Base-by-base conservation (phyloP, 208 protist species). In the Leishmania amazonensis region DNA sequence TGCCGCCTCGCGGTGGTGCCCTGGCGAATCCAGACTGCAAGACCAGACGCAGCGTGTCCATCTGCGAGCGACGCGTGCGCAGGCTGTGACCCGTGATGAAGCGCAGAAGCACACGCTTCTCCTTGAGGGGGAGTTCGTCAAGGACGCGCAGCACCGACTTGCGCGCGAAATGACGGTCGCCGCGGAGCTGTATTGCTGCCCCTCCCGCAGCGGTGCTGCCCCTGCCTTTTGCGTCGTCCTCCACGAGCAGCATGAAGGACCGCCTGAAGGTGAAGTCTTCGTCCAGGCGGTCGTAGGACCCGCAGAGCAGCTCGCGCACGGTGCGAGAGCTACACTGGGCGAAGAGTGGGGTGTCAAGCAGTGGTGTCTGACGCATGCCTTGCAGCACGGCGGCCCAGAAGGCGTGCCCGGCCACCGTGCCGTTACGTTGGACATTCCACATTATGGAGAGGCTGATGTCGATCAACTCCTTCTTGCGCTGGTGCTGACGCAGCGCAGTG, bases 1-100 rank as follows among this genome's bases (percentile, higher is more conserved):
- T 45, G 13, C 53, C 2, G 9, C 49, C 28, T 64, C n/a, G 71
- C 35, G 19, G 75, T 53, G 51, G 51, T 45, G 31, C n/a, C 17
- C 35, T 79, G 51, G 51, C 4, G 54, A 85, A 85, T 17, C 38
- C 51, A 38, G 57, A 62, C 73, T 81, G 78, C 58, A 85, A 40
- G 45, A 76, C 79, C 13, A 81, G 0, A 57, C 47, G 47, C 24
- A 80, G 47, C 47, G 68, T 35, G 28, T 87, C 78, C 35, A 58
- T 28, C 51, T 78, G 53, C 9, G 75, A 38, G 28, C 77, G 40
- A 17, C 60, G 51, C 42, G 70, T 71, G 67, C 54, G 78, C 73
- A 85, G 74, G n/a, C 64, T 79, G 53, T 87, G 72, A 2, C 90
- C 90, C 0, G 87, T 94, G 49, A 92, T 87, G 80, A 94, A 90